These are phyloP conservation scores for Besnoitia besnoiti DNA, from an alignment of 169 alveolate species.

Conservation along the genomic window DNA sequence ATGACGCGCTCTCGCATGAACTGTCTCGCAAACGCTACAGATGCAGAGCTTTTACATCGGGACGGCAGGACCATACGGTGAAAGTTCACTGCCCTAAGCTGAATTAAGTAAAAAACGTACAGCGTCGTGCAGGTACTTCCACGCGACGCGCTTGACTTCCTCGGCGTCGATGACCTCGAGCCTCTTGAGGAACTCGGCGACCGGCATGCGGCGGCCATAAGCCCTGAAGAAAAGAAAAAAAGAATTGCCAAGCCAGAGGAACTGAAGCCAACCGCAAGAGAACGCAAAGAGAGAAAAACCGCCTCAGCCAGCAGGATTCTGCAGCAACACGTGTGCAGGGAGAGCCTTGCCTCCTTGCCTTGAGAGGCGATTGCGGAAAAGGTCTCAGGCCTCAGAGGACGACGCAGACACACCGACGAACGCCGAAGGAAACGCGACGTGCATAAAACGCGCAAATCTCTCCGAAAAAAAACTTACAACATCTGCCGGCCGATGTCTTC, in stretches of 20 bases:
- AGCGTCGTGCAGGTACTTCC: constrained; percentile 85
- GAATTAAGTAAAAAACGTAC: constrained; percentile 60
- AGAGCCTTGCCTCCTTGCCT: too few relatives aligned
- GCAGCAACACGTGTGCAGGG: too few relatives aligned
- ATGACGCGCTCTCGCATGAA: too few relatives aligned
- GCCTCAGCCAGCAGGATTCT: too few relatives aligned
- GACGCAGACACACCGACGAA: background rate
- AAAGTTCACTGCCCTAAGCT: too few relatives aligned
- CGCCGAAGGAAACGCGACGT: background rate
- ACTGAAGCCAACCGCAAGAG: background rate
- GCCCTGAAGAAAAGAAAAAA: constrained; percentile 64
- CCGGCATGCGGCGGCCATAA: constrained; percentile 82
- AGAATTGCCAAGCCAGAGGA: background rate
- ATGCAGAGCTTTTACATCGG: too few relatives aligned
- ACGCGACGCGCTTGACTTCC: constrained; percentile 85
- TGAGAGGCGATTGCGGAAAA: too few relatives aligned
- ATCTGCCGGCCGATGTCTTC: constrained; percentile 86
- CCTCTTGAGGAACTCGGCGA: constrained; percentile 82
- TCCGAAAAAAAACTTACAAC: constrained; percentile 51
- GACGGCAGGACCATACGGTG: too few relatives aligned
- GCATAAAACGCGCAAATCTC: too few relatives aligned
- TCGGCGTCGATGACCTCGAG: constrained; percentile 84
- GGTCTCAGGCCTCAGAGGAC: too few relatives aligned
- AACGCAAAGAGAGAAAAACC: background rate
- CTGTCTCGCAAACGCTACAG: too few relatives aligned